Evolutionary conservation across 495 filamentous ascomycete genomes (phyloP).

Genomic region (Trichocladium antarcticum): DNA sequence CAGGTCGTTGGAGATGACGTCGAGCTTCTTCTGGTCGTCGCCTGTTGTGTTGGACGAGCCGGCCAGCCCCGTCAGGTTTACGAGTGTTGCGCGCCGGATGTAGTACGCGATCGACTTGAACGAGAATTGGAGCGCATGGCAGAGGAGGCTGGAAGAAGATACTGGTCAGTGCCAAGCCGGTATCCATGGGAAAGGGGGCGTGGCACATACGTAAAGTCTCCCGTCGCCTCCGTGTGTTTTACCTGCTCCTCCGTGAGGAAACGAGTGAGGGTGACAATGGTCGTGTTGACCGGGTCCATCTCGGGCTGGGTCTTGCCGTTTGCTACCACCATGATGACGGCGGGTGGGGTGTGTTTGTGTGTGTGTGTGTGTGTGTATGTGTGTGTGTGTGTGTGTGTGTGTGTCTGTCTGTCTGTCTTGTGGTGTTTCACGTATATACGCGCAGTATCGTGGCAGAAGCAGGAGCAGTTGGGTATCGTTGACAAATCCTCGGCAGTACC

Average conservation of each 20-base stretch:
- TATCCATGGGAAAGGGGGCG: not conserved
- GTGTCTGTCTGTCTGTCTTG: not conserved
- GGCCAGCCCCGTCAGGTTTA: conserved; percentile 90
- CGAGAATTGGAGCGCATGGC: conserved; percentile 95
- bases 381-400: not conserved
- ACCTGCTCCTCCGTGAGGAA: conserved; percentile 92
- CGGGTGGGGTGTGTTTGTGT: not conserved
- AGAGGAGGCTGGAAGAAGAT: conserved; percentile 62
- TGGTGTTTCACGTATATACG: not conserved
- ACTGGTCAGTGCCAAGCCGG: too few species aligned
- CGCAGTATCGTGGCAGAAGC: not conserved
- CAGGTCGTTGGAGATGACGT: conserved; percentile 96
- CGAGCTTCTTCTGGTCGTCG: conserved; percentile 98
- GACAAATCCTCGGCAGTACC: not conserved
- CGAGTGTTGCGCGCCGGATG: conserved; percentile 92
- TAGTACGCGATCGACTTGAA: conserved; percentile 99
- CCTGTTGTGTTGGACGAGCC: conserved; percentile 92
- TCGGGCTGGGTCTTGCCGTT: conserved; percentile 31
- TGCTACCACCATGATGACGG: conserved; percentile 19
- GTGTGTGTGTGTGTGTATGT: not conserved
- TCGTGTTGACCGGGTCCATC: conserved; percentile 75
- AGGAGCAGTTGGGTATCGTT: not conserved
- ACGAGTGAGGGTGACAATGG: conserved; percentile 88
- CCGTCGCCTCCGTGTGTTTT: conserved; percentile 88
- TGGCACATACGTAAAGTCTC: conserved; percentile 81